A percentile compares a stretch with the other conserved stretches of the same genome.
Conservation (phyloP, 345 rosid genomes). For the Populus nigra region DNA sequence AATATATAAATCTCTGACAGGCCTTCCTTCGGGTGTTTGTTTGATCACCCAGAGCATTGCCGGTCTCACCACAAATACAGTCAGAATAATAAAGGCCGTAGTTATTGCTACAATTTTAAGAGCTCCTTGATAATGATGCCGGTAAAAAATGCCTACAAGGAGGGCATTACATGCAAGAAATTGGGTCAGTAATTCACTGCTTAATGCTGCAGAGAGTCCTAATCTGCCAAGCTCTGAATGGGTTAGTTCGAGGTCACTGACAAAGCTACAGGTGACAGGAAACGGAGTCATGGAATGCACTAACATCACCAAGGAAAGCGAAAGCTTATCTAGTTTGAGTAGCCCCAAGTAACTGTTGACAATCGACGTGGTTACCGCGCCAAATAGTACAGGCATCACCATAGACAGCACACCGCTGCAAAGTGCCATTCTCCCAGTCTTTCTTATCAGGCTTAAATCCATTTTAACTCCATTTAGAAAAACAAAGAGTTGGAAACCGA, state of each 20-base stretch:
- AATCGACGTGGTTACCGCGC: background rate
- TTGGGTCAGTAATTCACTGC: background rate
- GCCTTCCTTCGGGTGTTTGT: slow-evolving; percentile 32
- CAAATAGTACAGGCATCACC: background rate
- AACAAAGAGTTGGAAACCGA: slow-evolving; percentile 31
- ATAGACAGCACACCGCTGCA: slow-evolving; percentile 14
- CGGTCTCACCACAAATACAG: slow-evolving; percentile 22
- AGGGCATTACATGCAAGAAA: too few species aligned
- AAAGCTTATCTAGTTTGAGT: background rate
- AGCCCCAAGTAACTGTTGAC: background rate
- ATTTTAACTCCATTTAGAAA: slow-evolving; percentile 34
- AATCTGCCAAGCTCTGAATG: slow-evolving; percentile 13
- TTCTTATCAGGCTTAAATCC: slow-evolving; percentile 19
- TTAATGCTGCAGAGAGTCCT: background rate
- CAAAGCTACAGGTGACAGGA: slow-evolving; percentile 1
- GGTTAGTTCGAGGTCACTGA: background rate
- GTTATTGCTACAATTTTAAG: background rate
- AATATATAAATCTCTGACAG: slow-evolving; percentile 16
- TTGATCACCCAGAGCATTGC: slow-evolving; percentile 36
- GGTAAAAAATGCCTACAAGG: accelerated
- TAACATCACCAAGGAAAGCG: background rate
- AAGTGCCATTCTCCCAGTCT: slow-evolving; percentile 22
- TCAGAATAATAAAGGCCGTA: background rate
- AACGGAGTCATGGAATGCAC: slow-evolving; percentile 32
- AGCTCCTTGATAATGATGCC: background rate